phyloP scores from a whole-genome alignment of 1,284 basidiomycete species.

The Sanguinoderma infundibulare region DNA sequence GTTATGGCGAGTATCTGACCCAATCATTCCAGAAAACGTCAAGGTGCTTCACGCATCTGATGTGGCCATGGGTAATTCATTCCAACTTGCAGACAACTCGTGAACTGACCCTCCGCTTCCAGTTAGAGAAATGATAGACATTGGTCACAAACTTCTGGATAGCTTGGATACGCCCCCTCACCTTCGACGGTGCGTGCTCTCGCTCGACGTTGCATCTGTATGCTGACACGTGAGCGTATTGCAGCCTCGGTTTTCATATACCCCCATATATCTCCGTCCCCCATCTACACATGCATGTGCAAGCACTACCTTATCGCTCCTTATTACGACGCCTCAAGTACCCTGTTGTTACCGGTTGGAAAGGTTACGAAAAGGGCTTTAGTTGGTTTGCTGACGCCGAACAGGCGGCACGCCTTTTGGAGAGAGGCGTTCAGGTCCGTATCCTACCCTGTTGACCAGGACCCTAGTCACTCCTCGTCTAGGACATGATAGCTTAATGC shows the following conservation, averaged over 20 bases:
- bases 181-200: slow-evolving; percentile 48
- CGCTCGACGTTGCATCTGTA: neutral
- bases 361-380: slow-evolving; percentile 62
- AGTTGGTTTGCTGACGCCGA: slow-evolving; percentile 78
- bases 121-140: slow-evolving; percentile 66
- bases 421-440: slow-evolving; percentile 54
- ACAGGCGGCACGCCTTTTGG: slow-evolving; percentile 68
- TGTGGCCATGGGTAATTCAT: slow-evolving; percentile 47
- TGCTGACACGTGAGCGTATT: neutral
- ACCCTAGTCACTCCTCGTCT: neutral
- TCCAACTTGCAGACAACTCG: neutral
- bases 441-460: slow-evolving; percentile 55
- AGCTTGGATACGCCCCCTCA: slow-evolving; percentile 42
- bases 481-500: slow-evolving; percentile 5
- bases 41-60: slow-evolving; percentile 40
- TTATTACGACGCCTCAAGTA: slow-evolving; percentile 57
- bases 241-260: slow-evolving; percentile 80
- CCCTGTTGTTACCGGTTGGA: slow-evolving; percentile 47
- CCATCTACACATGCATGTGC: slow-evolving; percentile 83
- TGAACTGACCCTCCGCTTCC: slow-evolving; percentile 3
- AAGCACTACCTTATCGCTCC: slow-evolving; percentile 69
- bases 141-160: slow-evolving; percentile 61
- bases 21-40: slow-evolving; percentile 20
- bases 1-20: neutral
- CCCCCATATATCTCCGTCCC: slow-evolving; percentile 82